Evolutionary conservation across 1,284 basidiomycete genomes (phyloP).

Genomic region (Psilocybe mexicana): DNA sequence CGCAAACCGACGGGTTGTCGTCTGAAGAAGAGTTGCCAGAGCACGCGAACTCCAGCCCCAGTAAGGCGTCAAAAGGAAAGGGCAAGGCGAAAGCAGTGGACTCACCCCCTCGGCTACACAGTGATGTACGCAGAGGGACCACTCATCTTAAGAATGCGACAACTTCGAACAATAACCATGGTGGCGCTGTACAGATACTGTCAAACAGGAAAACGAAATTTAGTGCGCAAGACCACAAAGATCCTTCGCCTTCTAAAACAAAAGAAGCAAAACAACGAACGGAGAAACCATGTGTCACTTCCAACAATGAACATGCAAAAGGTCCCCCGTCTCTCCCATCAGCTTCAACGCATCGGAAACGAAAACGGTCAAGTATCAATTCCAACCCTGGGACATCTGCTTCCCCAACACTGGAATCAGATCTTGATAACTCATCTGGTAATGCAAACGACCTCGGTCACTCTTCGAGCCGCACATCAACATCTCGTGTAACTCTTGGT

Average conservation of each 20-base stretch:
- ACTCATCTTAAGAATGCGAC: no score
- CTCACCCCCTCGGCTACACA: no score
- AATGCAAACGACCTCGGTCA: not conserved
- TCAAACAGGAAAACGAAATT: no score
- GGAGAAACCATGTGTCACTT: no score
- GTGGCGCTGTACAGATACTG: no score
- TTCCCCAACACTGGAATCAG: not conserved
- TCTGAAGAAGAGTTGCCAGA: not conserved
- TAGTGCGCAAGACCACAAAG: no score
- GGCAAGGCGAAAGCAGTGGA: conserved; percentile 1
- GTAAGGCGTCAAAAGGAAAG: conserved; percentile 13
- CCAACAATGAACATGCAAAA: no score
- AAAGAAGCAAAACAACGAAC: no score
- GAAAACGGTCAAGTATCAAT: not conserved
- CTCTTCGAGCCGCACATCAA: conserved; percentile 2
- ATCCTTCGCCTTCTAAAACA: no score
- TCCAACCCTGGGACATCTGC: not conserved
- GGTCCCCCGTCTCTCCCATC: not conserved
- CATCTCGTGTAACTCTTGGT: conserved; percentile 5
- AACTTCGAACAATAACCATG: no score
- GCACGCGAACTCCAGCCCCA: not conserved
- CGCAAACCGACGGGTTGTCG: not conserved
- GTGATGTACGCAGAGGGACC: no score
- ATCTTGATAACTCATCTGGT: not conserved
- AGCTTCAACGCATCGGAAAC: not conserved